phyloP scores from a whole-genome alignment of 805 yeast species.

The Metschnikowia lunata region DNA sequence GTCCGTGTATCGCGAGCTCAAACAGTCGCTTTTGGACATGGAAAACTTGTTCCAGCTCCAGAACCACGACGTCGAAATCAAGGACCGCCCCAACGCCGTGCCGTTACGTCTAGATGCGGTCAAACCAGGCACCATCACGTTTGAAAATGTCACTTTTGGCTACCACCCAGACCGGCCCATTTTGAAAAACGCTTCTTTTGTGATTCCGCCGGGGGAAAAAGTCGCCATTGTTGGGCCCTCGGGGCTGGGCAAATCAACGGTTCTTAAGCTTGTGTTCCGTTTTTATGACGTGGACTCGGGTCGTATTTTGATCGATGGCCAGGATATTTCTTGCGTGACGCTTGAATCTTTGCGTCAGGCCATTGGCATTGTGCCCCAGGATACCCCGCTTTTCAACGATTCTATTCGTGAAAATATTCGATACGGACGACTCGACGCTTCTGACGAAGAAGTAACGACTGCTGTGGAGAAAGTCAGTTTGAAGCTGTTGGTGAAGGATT shows the following conservation, averaged over 20 bases:
- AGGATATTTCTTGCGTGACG: constrained; percentile 72
- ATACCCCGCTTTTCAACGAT: constrained; percentile 92
- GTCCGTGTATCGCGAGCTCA: constrained; percentile 89
- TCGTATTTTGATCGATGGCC: constrained; percentile 79
- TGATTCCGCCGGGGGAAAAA: constrained; percentile 84
- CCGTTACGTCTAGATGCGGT: constrained; percentile 46
- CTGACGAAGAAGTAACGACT: constrained; percentile 61
- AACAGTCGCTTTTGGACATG: constrained; percentile 93
- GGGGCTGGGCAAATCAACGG: constrained; percentile 93
- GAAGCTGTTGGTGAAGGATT: constrained; percentile 52
- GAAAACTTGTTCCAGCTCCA: constrained; percentile 88
- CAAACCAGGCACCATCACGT: constrained; percentile 70
- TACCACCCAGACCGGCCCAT: constrained; percentile 88
- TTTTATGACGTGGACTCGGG: constrained; percentile 84
- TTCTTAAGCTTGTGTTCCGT: constrained; percentile 76
- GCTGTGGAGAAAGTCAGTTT: constrained; percentile 72
- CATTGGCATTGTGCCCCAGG: constrained; percentile 96
- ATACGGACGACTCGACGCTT: constrained; percentile 74
- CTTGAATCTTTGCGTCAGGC: constrained; percentile 67
- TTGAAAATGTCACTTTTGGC: constrained; percentile 90
- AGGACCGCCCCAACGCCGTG: constrained; percentile 58
- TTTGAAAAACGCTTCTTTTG: constrained; percentile 71
- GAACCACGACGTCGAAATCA: constrained; percentile 62
- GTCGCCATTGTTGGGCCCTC: constrained; percentile 96
- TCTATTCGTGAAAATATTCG: constrained; percentile 82